Evolutionary conservation across 257 asterid genomes (phyloP), one percentile per base, ranked within the genome.

Genomic region (Lantana camara): DNA sequence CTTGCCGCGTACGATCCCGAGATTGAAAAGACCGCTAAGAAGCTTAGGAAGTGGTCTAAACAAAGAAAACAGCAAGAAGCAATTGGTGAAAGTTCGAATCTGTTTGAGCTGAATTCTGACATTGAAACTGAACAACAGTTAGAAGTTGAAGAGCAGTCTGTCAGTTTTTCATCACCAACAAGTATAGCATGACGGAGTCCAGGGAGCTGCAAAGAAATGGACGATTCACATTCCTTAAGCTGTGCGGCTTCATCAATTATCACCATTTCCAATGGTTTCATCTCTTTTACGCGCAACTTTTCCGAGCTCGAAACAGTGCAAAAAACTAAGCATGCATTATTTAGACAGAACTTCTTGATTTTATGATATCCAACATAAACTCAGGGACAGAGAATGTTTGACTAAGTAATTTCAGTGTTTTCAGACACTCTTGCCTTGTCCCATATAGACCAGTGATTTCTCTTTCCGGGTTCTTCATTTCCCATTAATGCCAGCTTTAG

Each of bases 171-270:
- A 15, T 90, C 96, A n/a, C 97, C 97, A 8, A 87, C 82, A 13
- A 90, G 93, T 51, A 88, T 27, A 44, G 93, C 95, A 71, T 90
- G 92, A 34, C 77, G 81, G 24, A 82, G 63, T 35, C 93, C 96
- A 9, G 68, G 68, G 47, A 90, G 76, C 74, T 82, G 97, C 53
- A 90, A 76, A 3, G 97, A 89, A 16, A 90, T 80, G 9, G 71
- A 71, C 22, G 96, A 77, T 61, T 90, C 97, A 12, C 96, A 88
- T 64, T 90, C 96, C 72, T 90, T 87, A 23, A 87, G 76, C 63
- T 87, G 96, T 30, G 97, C 97, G 27, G 97, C 97, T 77, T 90
- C 97, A 67, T 90, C 96, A 21, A 90, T 75, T 44, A 88, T 68
- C 73, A 82, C 76, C 65, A 88, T 13, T 10, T 91, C 77, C 13